These are phyloP conservation scores for Cladosporium cucumerinum DNA, from an alignment of 2,329 filamentous ascomycete genomes.

Conservation along the genomic window DNA sequence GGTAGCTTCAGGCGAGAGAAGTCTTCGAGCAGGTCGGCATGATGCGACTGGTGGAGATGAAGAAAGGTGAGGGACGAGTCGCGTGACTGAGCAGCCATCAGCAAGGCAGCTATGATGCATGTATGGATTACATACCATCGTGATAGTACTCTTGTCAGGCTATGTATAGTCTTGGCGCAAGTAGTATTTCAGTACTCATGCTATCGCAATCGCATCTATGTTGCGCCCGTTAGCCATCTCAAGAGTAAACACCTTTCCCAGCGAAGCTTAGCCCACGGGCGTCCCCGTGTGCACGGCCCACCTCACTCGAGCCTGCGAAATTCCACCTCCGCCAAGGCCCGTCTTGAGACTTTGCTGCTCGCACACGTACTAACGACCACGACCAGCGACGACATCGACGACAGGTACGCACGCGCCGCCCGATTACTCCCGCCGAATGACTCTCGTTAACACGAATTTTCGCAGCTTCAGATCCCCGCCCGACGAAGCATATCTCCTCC, in stretches of 20 bases:
- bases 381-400: slow-evolving; percentile 17
- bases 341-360: slow-evolving; percentile 8
- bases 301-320: slow-evolving; percentile 6
- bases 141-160: neutral
- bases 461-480: slow-evolving; percentile 16
- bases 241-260: neutral
- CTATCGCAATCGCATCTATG: neutral
- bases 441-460: slow-evolving; percentile 13
- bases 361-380: slow-evolving; percentile 12
- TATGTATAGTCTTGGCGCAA: neutral
- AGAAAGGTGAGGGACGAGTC: slow-evolving; percentile 73
- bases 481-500: slow-evolving; percentile 15
- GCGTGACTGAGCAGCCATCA: slow-evolving; percentile 50
- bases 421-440: slow-evolving; percentile 2
- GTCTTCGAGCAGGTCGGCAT: slow-evolving; percentile 73
- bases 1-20: slow-evolving; percentile 43
- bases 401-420: slow-evolving; percentile 16
- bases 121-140: neutral
- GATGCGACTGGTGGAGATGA: slow-evolving; percentile 68
- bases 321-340: slow-evolving; percentile 6
- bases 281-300: neutral
- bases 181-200: neutral
- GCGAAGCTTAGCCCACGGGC: neutral
- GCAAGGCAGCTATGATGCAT: neutral
- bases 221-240: neutral